Evolutionary conservation across 345 rosid genomes (phyloP).

Genomic region (Dipteronia sinensis): DNA sequence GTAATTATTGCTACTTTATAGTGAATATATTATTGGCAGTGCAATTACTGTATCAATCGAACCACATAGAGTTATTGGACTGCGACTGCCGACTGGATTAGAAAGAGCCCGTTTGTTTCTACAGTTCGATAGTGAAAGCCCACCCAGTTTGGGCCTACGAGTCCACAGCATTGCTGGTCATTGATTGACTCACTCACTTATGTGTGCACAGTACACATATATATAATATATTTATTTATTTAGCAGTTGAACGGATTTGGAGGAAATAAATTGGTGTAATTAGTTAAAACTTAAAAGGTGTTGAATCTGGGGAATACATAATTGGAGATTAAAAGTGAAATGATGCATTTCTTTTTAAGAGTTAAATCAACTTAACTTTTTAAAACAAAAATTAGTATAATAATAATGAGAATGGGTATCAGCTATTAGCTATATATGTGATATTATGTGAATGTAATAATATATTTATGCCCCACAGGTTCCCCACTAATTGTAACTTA

Average conservation of each 20-base stretch:
- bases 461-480: constrained; percentile 11
- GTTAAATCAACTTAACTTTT: constrained; percentile 1
- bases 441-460: too few relatives aligned
- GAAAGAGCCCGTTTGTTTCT: background rate
- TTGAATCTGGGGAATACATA: background rate
- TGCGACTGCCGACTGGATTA: background rate
- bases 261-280: background rate
- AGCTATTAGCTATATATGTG: background rate
- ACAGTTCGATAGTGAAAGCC: too few relatives aligned
- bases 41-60: background rate
- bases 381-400: too few relatives aligned
- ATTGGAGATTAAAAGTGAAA: background rate
- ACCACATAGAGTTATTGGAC: background rate
- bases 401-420: background rate
- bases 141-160: background rate
- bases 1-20: too few relatives aligned
- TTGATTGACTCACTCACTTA: too few relatives aligned
- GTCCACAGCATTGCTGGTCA: background rate
- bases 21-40: too few relatives aligned
- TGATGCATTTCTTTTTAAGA: background rate
- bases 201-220: too few relatives aligned
- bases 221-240: too few relatives aligned
- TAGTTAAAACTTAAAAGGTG: background rate
- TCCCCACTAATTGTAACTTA: constrained; percentile 18
- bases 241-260: background rate